phyloP scores from a whole-genome alignment of 352 stramenopile species.

The Pythium brassicae region DNA sequence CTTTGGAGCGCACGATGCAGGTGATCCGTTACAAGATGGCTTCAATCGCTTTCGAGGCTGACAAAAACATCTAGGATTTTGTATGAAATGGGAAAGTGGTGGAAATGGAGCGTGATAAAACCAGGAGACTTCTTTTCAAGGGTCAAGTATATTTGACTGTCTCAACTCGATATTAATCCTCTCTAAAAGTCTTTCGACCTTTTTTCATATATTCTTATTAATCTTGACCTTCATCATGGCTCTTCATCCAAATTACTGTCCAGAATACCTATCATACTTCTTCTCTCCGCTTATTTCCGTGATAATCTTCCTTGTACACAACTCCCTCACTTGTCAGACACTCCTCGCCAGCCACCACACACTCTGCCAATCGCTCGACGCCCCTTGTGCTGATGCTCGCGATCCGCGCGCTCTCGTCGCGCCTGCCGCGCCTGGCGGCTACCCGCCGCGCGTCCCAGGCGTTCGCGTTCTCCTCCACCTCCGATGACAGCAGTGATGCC shows the following conservation, averaged over 20 bases:
- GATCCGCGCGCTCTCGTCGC: conserved; percentile 46
- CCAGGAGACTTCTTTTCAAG: not conserved
- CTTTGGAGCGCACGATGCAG: not conserved
- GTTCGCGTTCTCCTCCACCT: conserved; percentile 29
- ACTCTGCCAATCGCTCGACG: not conserved
- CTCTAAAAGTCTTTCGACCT: not conserved
- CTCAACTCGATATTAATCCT: not conserved
- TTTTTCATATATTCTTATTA: not conserved
- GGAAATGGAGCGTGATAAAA: not conserved
- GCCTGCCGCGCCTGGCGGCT: conserved; percentile 18
- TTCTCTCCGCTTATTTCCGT: not conserved
- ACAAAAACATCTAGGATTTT: too few relatives aligned
- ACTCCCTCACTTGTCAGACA: not conserved
- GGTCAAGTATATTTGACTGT: too few relatives aligned
- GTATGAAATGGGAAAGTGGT: too few relatives aligned
- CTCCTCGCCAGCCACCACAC: not conserved
- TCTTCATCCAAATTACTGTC: too few relatives aligned
- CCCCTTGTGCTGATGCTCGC: conserved; percentile 31
- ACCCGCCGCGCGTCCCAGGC: conserved; percentile 8
- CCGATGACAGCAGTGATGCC: conserved; percentile 16
- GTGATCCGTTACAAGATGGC: too few relatives aligned
- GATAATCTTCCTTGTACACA: not conserved
- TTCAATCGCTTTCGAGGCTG: not conserved
- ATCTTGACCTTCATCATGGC: not conserved
- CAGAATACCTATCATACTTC: not conserved